Evolutionary conservation across 1,139 yeast species (phyloP), one percentile per base, ranked within the genome.

Genomic region (Yamadazyma membranifaciens): DNA sequence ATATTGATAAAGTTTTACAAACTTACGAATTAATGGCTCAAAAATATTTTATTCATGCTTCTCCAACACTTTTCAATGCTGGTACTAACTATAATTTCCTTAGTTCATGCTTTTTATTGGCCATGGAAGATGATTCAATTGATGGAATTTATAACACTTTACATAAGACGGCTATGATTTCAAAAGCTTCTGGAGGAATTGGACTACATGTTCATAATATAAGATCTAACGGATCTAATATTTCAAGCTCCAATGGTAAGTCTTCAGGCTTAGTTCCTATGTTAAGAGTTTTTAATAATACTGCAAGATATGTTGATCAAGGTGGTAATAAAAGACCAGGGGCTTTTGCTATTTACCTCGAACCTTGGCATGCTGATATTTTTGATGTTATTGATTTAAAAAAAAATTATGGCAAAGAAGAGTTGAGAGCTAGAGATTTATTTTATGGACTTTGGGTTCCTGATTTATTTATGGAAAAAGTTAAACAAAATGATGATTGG

Each of bases 281-380:
- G 82, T 59, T 78, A 12, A 68, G 78, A 47, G 83, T 78, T 14
- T 78, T 78, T 59, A 78, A 78, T 53, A 72, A 76, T 52, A 77
- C 82, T 6, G 81, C 83, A 13, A 67, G 80, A 52, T 78, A 77
- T 50, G 83, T 78, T 22, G 83, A 78, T 49, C 83, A 78, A 54
- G 83, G 83, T 27, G 83, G 83, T 25, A 78, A 78, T 50, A 78
- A 78, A 57, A 58, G 83, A 48, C 83, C 83, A 0, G 83, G 83
- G 33, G 83, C 83, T 6, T 75, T 78, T 56, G 80, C 82, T n/a
- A 62, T 77, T 25, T 78, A 78, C 60, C 48, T 78, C 39, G 83
- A 78, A 50, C 83, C 83, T 36, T 78, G 83, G 83, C 83, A 78
- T 58, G 65, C 73, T 3, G 83, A 78, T 52, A 61, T 78, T 31